Base-by-base conservation (phyloP, 1,139 yeast genomes). In the Geotrichum carabidarum region DNA sequence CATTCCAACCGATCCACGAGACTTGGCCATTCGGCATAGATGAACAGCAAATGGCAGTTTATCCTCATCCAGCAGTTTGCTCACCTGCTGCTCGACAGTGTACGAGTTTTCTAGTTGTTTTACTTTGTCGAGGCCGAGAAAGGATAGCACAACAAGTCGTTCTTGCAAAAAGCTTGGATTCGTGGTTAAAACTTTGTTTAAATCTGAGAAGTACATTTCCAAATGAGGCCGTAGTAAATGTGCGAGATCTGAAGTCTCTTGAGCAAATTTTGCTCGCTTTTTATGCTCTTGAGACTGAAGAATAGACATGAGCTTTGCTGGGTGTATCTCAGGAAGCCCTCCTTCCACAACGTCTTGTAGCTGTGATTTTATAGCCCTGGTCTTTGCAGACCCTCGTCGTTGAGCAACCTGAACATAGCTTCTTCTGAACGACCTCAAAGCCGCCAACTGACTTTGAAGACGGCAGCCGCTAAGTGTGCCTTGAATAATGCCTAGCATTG, bases 1-100 rank as follows among this genome's bases (percentile, higher is more conserved):
- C 58, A 56, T 56, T 8, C 53, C 58, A 9, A 56, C 53, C 8
- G 58, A 48, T 12, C 55, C 56, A n/a, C 48, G 38, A 9, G 37
- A 45, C 27, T 47, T 50, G 11, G 54, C 56, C 56, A 56, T 49
- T 15, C 54, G 53, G 34, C 58, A 56, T 30, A 51, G 27, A 31
- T 56, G 58, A 35, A 56, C 44, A 5, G 58, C 58, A 9, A 47
- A 47, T 1, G 53, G 53, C 8, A 54, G 49, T 11, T 48, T 45
- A 8, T 43, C 51, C 27, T 50, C 37, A 18, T 44, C 18, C 8
- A 56, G 34, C 17, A 53, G 44, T 31, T 37, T 38, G 27, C 38
- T 42, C 14, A 53, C 58, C 12, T 44, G 51, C 44, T 50, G 44
- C n/a, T 49, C 51, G 14, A 56, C 55, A 18, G 48, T 42, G 40